Evolutionary conservation across 1,284 basidiomycete genomes (phyloP), one percentile per base, ranked within the genome.

Genomic region (Earliella scabrosa): DNA sequence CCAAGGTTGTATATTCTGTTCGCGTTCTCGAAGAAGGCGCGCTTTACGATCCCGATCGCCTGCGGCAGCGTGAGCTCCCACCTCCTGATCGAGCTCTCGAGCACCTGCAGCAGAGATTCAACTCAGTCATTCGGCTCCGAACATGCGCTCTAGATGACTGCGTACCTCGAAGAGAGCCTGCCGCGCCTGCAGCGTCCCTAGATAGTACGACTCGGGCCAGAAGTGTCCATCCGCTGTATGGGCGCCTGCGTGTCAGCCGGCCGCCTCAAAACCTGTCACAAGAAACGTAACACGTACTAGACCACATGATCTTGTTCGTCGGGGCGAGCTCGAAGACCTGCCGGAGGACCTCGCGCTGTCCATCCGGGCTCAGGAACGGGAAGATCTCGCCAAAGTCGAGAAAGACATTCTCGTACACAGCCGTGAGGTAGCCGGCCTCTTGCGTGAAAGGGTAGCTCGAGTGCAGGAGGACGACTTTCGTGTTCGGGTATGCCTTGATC

Each of bases 301-400:
- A 90, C 86, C 87, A 92, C 73, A 92, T 67, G 20, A 92, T 82
- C 67, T 91, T 92, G 67, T 85, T 90, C 20, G 83, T 88, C 9
- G 90, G 90, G 16, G 81, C 76, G 4, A 91, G 71, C 69, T 92
- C 90, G 2, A 92, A 70, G 13, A 88, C 72, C 66, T 92, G 82
- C 29, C 76, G 77, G 23, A 91, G 68, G 40, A 86, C 77, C 0
- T 70, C 66, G 11, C 81, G 75, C 67, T 90, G 88, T 1, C 88
- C 89, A 2, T 80, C 77, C 1, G 74, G 77, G 2, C 86, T 87
- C 34, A 92, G 71, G 57, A 82, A 74, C 0, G 87, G 88, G 60
- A 89, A 91, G n/a, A 91, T 81, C 75, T 89, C 86, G 36, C 90
- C 90, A 66, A 92, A 88, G 68, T 92, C 90, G 40, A 92, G 73